A percentile compares a stretch with the other conserved stretches of the same genome.
phyloP scores from a whole-genome alignment of 208 protist genomes.

The Acanthamoeba castellanii region DNA sequence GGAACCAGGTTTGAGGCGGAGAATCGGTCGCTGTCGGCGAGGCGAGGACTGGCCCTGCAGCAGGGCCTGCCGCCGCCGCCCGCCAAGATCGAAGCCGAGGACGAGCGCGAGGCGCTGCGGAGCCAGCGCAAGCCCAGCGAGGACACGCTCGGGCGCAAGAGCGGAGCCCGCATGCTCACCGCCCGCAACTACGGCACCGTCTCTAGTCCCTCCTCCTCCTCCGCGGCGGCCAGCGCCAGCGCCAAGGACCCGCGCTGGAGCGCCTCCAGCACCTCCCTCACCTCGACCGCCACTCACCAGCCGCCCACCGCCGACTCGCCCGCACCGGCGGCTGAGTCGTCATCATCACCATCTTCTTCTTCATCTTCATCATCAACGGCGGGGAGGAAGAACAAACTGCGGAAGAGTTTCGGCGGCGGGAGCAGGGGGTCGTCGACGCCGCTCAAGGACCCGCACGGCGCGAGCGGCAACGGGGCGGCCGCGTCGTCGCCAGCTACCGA shows the following conservation, averaged over 20 bases:
- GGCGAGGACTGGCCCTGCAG: neutral
- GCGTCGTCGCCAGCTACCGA: neutral
- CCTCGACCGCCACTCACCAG: neutral
- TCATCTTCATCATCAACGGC: neutral
- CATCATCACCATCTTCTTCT: neutral
- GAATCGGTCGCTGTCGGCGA: neutral
- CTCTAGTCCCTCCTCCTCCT: too few relatives aligned
- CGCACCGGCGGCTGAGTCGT: neutral
- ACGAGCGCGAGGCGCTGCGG: slow-evolving; percentile 4
- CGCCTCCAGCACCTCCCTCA: neutral
- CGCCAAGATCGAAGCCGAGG: slow-evolving; percentile 19
- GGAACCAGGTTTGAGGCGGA: neutral
- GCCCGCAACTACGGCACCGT: neutral
- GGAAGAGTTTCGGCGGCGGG: neutral
- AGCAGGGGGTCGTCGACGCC: neutral
- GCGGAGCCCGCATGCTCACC: neutral
- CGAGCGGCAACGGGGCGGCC: neutral
- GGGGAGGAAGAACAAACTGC: neutral
- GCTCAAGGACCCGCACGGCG: neutral
- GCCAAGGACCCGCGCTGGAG: too few relatives aligned
- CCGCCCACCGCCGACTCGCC: neutral
- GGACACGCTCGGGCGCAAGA: neutral
- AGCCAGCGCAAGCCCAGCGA: neutral
- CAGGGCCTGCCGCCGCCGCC: neutral
- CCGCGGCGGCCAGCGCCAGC: too few relatives aligned